These are phyloP conservation scores for Ochetophila trinervis DNA, from an alignment of 306 rosid genomes.

Conservation along the genomic window DNA sequence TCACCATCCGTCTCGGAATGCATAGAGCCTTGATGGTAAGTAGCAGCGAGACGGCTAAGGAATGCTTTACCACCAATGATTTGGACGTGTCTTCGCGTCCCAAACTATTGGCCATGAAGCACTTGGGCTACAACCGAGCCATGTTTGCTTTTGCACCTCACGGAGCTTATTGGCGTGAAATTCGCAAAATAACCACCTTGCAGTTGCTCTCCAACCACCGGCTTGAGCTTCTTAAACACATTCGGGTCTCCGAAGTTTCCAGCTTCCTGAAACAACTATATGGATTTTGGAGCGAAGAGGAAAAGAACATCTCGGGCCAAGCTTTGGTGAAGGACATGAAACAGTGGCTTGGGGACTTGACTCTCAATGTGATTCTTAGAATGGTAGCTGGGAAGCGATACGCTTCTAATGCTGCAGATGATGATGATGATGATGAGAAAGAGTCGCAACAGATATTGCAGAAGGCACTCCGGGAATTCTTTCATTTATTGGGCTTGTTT, in stretches of 20 bases:
- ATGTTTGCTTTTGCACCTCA: conserved; percentile 40
- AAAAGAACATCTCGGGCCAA: not conserved
- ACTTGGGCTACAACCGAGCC: conserved; percentile 39
- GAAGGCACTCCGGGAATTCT: conserved; percentile 24
- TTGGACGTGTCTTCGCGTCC: conserved; percentile 40
- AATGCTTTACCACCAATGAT: conserved; percentile 48
- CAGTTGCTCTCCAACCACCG: conserved; percentile 42
- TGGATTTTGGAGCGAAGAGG: not conserved
- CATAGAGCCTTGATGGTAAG: conserved; percentile 42
- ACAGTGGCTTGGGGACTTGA: conserved; percentile 34
- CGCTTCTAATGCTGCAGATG: too few species aligned
- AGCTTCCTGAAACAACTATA: conserved; percentile 18
- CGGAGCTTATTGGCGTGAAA: conserved; percentile 41
- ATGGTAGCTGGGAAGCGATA: conserved; percentile 32
- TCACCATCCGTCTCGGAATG: conserved; percentile 31
- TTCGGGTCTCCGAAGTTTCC: conserved; percentile 33
- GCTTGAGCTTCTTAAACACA: conserved; percentile 20
- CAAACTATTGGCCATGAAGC: conserved; percentile 19
- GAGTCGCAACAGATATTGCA: conserved; percentile 8
- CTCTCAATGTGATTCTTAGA: conserved; percentile 32
- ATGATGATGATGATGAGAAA: too few species aligned
- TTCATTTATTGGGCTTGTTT: conserved; percentile 22
- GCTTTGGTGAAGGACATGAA: conserved; percentile 36
- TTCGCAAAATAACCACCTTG: conserved; percentile 35
- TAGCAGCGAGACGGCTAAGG: conserved; percentile 46